phyloP scores from a whole-genome alignment of 176 grass and related monocot genomes.

The Rhynchospora tenuis region DNA sequence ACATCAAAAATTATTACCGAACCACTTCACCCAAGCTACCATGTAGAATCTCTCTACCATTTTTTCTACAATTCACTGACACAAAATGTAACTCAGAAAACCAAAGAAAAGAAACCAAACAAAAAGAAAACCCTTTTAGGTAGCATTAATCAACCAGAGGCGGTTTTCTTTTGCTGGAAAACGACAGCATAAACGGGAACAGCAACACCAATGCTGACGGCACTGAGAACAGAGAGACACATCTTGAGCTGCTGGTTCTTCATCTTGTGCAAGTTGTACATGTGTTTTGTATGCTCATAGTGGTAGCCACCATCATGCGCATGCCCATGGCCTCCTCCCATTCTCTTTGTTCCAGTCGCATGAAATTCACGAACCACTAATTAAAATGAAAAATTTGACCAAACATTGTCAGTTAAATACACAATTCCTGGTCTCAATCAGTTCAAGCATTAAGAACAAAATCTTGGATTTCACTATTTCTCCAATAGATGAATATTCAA shows the following conservation, averaged over 20 bases:
- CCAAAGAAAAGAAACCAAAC: neutral
- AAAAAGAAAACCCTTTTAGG: neutral
- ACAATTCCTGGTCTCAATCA: neutral
- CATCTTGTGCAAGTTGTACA: conserved; percentile 73
- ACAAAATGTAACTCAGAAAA: neutral
- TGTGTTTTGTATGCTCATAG: conserved; percentile 71
- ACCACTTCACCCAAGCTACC: conserved; percentile 11
- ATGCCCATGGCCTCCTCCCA: conserved; percentile 41
- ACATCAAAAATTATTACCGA: conserved; percentile 2
- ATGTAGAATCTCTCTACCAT: conserved; percentile 8
- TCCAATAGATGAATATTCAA: neutral
- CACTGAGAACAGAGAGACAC: conserved; percentile 32
- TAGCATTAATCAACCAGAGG: conserved; percentile 29
- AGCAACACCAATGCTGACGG: conserved; percentile 38
- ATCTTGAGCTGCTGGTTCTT: conserved; percentile 53
- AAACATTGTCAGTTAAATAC: neutral
- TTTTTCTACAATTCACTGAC: neutral
- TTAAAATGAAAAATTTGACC: neutral
- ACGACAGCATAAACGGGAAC: conserved; percentile 52
- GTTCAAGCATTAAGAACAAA: neutral
- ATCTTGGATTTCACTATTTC: neutral
- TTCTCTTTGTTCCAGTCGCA: conserved; percentile 43
- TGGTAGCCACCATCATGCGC: conserved; percentile 38
- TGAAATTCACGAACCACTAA: conserved; percentile 44
- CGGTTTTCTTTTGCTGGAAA: conserved; percentile 71